Evolutionary conservation across 495 filamentous ascomycete genomes (phyloP), one percentile per base, ranked within the genome.

Genomic region (Wilcoxina mikolae): DNA sequence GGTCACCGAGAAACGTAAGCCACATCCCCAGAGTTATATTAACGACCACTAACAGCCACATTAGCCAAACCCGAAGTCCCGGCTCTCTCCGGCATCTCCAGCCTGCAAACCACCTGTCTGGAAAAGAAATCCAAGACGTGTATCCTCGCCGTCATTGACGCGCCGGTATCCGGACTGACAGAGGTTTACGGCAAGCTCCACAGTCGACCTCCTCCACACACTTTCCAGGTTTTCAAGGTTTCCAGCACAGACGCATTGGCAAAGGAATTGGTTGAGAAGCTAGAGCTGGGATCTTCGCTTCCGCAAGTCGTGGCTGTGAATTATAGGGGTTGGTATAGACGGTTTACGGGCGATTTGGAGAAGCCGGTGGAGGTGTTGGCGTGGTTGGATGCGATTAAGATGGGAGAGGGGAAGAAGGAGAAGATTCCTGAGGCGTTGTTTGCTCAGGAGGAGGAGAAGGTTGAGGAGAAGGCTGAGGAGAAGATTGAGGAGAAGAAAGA

Each of bases 341-440:
- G 74, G 33, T 93, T 82, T 60, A 69, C 72, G 3, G 69, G 64
- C 15, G 76, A 80, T 22, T 63, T 62, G 4, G 71, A 73, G 53
- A 85, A 79, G 56, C 73, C 72, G 10, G 64, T 75, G 27, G 73
- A 73, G 28, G 73, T 74, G 9, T 69, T 96, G 31, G 71, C 73
- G 51, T 96, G 88, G 88, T 75, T 96, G 57, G 91, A 98, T 66
- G 77, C 75, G 2, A 86, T 95, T 58, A 78, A 84, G 23, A 72
- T 98, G 65, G 86, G 88, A 43, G 93, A 95, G 60, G 83, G 83
- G 4, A 67, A 74, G 20, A 95, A 89, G 74, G 75, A 81, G 67
- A 85, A 81, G 71, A 60, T 96, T 38, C 88, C 90, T 3, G 84
- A 82, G 43, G 80, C 77, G 9, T 58, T 94, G 35, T 68, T 94